A percentile compares a stretch with the other conserved stretches of the same genome.
phyloP scores from a whole-genome alignment of 495 filamentous ascomycete genomes.

The Talaromyces stipitatus region DNA sequence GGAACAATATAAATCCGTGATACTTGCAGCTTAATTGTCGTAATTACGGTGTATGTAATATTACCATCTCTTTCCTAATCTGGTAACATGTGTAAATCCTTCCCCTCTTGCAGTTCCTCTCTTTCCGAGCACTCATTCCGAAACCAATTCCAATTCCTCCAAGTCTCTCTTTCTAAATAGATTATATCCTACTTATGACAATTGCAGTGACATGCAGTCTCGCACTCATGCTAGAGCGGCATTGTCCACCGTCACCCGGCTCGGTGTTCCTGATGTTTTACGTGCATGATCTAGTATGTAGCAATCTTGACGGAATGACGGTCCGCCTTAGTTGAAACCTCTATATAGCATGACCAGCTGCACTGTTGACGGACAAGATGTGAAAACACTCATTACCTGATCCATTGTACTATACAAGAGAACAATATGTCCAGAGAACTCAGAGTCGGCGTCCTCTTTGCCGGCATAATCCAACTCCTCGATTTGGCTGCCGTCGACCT shows the following conservation, averaged over 20 bases:
- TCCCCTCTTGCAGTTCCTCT: too few species aligned
- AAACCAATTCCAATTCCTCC: too few species aligned
- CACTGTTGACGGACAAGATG: too few species aligned
- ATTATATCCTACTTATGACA: too few species aligned
- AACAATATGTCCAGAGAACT: constrained; percentile 7
- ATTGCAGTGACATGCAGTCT: too few species aligned
- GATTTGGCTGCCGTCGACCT: constrained; percentile 43
- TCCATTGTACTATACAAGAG: too few species aligned
- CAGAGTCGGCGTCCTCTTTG: constrained; percentile 39
- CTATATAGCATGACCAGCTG: too few species aligned
- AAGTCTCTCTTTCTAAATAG: too few species aligned
- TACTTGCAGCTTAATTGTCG: not conserved
- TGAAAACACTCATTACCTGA: too few species aligned
- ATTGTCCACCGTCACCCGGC: not conserved
- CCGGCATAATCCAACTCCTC: constrained; percentile 35
- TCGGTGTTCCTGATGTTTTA: too few species aligned
- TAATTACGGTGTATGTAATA: not conserved
- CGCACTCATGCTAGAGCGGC: not conserved
- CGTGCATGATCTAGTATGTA: not conserved
- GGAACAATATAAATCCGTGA: not conserved
- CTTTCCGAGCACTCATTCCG: too few species aligned
- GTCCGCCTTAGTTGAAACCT: not conserved
- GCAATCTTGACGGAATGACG: not conserved
- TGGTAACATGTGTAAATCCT: not conserved
- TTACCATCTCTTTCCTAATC: not conserved